phyloP scores from a whole-genome alignment of 495 filamentous ascomycete genomes.

The Entonaema liquescens region DNA sequence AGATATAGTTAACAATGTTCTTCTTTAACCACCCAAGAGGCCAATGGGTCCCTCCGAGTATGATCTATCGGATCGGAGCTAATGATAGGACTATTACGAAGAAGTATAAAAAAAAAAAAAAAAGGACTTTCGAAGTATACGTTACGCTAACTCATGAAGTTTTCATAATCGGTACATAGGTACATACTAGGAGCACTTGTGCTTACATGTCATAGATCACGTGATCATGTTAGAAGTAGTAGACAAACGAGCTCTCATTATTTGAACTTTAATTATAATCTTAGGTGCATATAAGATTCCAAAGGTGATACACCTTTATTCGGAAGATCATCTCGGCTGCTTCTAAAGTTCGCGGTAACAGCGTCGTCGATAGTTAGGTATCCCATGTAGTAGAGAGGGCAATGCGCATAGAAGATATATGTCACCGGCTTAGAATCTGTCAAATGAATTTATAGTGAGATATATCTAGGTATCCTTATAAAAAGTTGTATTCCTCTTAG shows the following conservation, averaged over 20 bases:
- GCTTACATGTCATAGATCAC: not conserved
- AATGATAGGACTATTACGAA: too few species aligned
- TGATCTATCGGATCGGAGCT: too few species aligned
- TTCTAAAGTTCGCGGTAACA: not conserved
- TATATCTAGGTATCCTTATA: too few species aligned
- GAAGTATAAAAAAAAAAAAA: not conserved
- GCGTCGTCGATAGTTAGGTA: not conserved
- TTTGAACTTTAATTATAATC: not conserved
- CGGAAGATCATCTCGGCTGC: too few species aligned
- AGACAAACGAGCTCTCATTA: not conserved
- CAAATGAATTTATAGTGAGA: too few species aligned
- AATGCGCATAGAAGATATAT: too few species aligned
- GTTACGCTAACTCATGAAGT: not conserved
- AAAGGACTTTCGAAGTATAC: not conserved
- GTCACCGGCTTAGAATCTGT: too few species aligned
- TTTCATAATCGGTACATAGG: not conserved
- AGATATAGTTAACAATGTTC: not conserved
- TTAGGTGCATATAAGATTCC: not conserved
- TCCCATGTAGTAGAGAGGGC: not conserved
- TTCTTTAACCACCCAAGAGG: not conserved
- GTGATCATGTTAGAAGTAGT: not conserved
- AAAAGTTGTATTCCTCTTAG: too few species aligned
- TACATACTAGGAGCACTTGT: too few species aligned
- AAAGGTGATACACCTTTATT: not conserved
- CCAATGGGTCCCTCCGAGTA: not conserved